Evolutionary conservation across 805 yeast genomes (phyloP).

Genomic region (Saturnispora ahearnii): DNA sequence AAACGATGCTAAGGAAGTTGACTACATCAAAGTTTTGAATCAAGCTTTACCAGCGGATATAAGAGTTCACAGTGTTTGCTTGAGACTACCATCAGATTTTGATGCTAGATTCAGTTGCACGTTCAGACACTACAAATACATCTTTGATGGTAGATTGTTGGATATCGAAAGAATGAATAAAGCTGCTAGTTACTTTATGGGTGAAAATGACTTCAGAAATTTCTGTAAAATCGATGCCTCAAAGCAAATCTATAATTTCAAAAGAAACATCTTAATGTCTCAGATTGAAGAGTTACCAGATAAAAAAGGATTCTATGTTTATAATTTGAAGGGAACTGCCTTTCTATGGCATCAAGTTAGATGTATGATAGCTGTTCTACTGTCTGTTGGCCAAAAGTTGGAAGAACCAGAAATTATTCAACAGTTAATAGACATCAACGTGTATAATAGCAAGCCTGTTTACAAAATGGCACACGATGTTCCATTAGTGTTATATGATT

Average conservation of each 20-base stretch:
- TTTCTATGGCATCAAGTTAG: constrained; percentile 98
- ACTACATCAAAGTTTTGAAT: constrained; percentile 69
- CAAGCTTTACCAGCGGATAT: constrained; percentile 75
- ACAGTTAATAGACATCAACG: constrained; percentile 48
- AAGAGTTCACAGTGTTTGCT: constrained; percentile 67
- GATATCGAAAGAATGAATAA: constrained; percentile 58
- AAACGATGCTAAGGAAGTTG: constrained; percentile 61
- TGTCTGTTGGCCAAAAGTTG: constrained; percentile 68
- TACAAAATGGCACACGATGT: constrained; percentile 87
- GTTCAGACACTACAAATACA: constrained; percentile 78
- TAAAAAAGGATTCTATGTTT: constrained; percentile 42
- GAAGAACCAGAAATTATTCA: constrained; percentile 54
- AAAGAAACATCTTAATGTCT: constrained; percentile 46
- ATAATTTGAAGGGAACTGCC: constrained; percentile 80
- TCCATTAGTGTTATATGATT: constrained; percentile 81
- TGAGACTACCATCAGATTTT: constrained; percentile 74
- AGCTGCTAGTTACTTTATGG: constrained; percentile 57
- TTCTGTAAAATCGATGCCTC: constrained; percentile 93
- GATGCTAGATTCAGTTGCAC: constrained; percentile 90
- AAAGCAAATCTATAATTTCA: constrained; percentile 77
- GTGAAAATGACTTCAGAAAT: constrained; percentile 86
- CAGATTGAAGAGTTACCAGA: constrained; percentile 17
- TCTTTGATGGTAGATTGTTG: constrained; percentile 50
- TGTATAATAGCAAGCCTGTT: constrained; percentile 57
- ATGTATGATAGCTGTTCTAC: constrained; percentile 81